These are phyloP conservation scores for Speleostelium caveatum DNA, from an alignment of 78 protist species.

Conservation along the genomic window DNA sequence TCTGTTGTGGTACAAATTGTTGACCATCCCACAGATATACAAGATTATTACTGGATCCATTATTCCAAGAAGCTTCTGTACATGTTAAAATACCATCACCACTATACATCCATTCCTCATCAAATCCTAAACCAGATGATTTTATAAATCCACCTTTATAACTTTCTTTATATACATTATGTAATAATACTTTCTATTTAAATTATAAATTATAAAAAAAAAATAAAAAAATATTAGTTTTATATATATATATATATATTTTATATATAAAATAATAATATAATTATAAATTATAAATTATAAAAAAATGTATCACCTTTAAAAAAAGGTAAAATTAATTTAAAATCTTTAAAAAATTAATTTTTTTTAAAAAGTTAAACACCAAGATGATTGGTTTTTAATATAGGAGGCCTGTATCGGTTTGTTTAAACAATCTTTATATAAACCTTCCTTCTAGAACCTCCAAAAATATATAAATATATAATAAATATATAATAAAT, in stretches of 20 bases:
- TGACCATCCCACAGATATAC: slow-evolving; percentile 70
- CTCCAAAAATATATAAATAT: slow-evolving; percentile 6
- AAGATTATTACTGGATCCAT: slow-evolving; percentile 6
- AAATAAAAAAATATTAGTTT: not conserved
- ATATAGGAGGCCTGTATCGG: slow-evolving; percentile 78
- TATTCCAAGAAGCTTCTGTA: slow-evolving; percentile 58
- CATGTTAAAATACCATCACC: slow-evolving; percentile 62
- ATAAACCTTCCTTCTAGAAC: slow-evolving; percentile 41
- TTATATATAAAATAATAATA: no score
- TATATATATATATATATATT: slow-evolving; percentile 18
- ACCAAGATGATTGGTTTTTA: not conserved
- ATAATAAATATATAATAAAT: not conserved
- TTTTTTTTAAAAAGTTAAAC: slow-evolving; percentile 15
- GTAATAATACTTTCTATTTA: slow-evolving; percentile 60
- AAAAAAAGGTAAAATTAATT: no score
- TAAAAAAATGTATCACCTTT: no score
- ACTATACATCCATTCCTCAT: slow-evolving; percentile 71
- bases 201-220: not conserved
- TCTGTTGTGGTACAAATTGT: slow-evolving; percentile 35
- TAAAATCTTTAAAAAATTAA: no score
- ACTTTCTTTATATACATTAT: slow-evolving; percentile 55
- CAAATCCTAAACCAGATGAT: slow-evolving; percentile 74
- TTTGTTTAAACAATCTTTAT: not conserved
- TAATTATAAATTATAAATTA: no score
- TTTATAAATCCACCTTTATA: slow-evolving; percentile 75